Conservation (phyloP, 805 yeast genomes). For the Candida sakaeoensis region DNA sequence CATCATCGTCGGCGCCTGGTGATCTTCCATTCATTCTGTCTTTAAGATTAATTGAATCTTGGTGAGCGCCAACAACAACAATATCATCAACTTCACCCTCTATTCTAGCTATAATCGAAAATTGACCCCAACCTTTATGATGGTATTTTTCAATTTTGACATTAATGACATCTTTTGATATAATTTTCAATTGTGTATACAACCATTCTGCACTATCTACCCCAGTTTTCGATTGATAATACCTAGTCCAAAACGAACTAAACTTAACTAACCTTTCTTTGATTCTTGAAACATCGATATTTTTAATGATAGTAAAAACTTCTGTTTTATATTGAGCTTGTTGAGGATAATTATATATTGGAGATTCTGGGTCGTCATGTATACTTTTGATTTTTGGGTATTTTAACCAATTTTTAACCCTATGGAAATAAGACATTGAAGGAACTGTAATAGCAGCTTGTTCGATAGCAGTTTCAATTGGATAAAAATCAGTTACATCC, state of each 20-base stretch:
- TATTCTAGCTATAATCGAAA: conserved; percentile 64
- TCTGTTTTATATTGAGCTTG: conserved; percentile 29
- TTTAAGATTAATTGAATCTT: conserved; percentile 73
- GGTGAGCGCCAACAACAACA: conserved; percentile 84
- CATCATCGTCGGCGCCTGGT: conserved; percentile 96
- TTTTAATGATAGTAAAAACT: conserved; percentile 37
- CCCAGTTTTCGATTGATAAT: conserved; percentile 71
- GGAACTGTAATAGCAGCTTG: conserved; percentile 20
- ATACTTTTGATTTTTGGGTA: background rate
- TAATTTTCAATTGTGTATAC: conserved; percentile 41
- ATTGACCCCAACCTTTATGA: conserved; percentile 75
- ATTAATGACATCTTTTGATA: conserved; percentile 20
- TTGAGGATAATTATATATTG: conserved; percentile 50
- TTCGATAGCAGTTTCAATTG: conserved; percentile 30
- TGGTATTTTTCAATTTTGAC: conserved; percentile 44
- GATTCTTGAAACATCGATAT: conserved; percentile 46
- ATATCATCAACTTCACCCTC: conserved; percentile 46
- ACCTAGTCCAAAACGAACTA: conserved; percentile 69
- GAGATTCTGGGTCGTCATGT: conserved; percentile 15
- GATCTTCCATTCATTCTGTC: conserved; percentile 66
- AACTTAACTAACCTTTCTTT: conserved; percentile 54
- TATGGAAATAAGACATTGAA: background rate
- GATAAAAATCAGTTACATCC: conserved; percentile 52
- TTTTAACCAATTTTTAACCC: background rate
- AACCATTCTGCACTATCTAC: conserved; percentile 70